These are phyloP conservation scores for Prunus mira DNA, from an alignment of 306 rosid genomes.

Conservation along the genomic window DNA sequence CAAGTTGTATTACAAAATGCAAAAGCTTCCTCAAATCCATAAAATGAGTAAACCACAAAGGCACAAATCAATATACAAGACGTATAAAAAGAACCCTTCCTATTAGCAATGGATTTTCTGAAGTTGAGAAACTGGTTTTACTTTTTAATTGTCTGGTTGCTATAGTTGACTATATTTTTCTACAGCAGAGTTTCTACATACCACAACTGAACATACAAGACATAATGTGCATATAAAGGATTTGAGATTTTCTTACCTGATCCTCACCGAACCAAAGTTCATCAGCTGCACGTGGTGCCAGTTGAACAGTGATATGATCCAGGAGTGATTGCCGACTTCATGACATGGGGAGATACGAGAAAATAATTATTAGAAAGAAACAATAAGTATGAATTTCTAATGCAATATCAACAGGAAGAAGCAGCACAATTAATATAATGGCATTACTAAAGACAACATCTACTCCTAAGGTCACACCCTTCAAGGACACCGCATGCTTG, in stretches of 20 bases:
- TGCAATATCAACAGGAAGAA: constrained; percentile 11
- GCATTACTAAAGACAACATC: constrained; percentile 13
- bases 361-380: constrained; percentile 13
- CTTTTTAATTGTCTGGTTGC: not conserved
- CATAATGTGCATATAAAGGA: constrained; percentile 1
- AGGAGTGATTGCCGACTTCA: constrained; percentile 89
- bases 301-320: constrained; percentile 93
- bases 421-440: constrained; percentile 2
- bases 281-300: constrained; percentile 99
- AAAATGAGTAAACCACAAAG: constrained; percentile 2
- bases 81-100: not conserved
- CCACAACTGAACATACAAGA: not conserved
- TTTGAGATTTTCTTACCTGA: constrained; percentile 47
- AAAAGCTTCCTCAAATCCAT: not conserved
- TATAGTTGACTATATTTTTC: not conserved
- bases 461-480: not conserved
- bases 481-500: not conserved
- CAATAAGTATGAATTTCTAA: constrained; percentile 1
- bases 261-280: constrained; percentile 78
- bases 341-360: constrained; percentile 20
- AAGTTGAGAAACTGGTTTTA: not conserved
- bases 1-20: not conserved
- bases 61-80: constrained; percentile 2
- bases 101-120: not conserved
- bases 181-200: not conserved